Conservation (phyloP, 2,329 filamentous ascomycete species). For the Fusarium transvaalense region DNA sequence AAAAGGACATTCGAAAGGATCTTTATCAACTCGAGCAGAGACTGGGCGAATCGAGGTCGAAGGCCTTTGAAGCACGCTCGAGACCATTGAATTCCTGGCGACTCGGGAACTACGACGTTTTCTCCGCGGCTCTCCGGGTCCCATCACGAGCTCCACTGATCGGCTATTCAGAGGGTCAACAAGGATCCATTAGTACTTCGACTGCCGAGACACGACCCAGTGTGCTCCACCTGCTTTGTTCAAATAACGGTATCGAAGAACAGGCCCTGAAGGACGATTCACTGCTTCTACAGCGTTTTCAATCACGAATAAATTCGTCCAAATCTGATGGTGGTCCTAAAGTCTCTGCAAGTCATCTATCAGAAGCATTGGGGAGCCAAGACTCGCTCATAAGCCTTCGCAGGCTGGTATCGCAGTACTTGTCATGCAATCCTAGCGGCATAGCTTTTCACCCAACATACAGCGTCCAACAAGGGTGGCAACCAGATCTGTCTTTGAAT, state of each 20-base stretch:
- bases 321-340: slow-evolving; percentile 13
- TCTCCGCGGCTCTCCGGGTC: slow-evolving; percentile 55
- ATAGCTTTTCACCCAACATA: neutral
- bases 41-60: slow-evolving; percentile 46
- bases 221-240: slow-evolving; percentile 40
- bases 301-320: slow-evolving; percentile 45
- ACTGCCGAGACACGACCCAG: slow-evolving; percentile 13
- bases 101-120: slow-evolving; percentile 59
- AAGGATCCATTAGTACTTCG: slow-evolving; percentile 13
- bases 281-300: slow-evolving; percentile 54
- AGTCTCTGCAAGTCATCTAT: slow-evolving; percentile 30
- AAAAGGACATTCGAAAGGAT: slow-evolving; percentile 43
- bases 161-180: slow-evolving; percentile 19
- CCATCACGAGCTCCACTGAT: slow-evolving; percentile 31
- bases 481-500: slow-evolving; percentile 31
- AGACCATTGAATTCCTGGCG: slow-evolving; percentile 53
- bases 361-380: slow-evolving; percentile 39
- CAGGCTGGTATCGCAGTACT: slow-evolving; percentile 49
- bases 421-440: slow-evolving; percentile 43
- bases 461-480: neutral
- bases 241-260: slow-evolving; percentile 40
- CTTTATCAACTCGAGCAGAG: slow-evolving; percentile 50
- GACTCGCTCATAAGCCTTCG: slow-evolving; percentile 49
- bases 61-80: slow-evolving; percentile 43
- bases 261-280: slow-evolving; percentile 46